Percentiles rank a stretch among this genome's conserved stretches.
These are phyloP conservation scores for Colletotrichum noveboracense DNA, from an alignment of 2,329 filamentous ascomycete genomes.

Conservation along the genomic window DNA sequence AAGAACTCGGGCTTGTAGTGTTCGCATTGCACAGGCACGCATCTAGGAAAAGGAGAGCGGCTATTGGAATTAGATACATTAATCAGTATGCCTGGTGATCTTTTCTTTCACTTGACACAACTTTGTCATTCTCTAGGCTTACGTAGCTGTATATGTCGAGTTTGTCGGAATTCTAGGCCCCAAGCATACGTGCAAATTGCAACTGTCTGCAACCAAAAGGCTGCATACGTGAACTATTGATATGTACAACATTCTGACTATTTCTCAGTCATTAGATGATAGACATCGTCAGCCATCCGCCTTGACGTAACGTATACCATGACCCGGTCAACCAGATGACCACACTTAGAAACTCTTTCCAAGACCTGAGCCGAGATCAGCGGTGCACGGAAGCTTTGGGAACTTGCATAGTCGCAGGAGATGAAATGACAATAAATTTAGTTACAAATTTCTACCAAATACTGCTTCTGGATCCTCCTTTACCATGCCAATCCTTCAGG, in stretches of 20 bases:
- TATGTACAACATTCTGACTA: accelerated
- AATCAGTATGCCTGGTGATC: neutral
- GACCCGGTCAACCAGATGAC: neutral
- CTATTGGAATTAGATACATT: neutral
- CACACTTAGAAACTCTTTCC: neutral
- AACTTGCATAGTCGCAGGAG: neutral
- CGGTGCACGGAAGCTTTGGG: neutral
- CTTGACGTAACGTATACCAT: neutral
- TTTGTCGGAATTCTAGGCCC: accelerated
- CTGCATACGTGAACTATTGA: neutral
- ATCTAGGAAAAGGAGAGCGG: accelerated
- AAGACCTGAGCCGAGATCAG: neutral
- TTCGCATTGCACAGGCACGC: neutral
- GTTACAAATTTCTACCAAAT: neutral
- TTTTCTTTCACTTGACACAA: neutral
- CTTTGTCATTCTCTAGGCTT: neutral
- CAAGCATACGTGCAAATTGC: neutral
- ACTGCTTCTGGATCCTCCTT: neutral
- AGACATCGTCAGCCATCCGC: neutral
- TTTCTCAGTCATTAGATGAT: neutral
- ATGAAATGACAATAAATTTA: neutral
- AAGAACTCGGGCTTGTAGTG: neutral
- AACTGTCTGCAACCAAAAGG: neutral
- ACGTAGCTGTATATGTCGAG: neutral
- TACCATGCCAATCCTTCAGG: neutral